These are phyloP conservation scores for Ceratocystis eucalypticola DNA, from an alignment of 2,329 filamentous ascomycete genomes.

Conservation along the genomic window DNA sequence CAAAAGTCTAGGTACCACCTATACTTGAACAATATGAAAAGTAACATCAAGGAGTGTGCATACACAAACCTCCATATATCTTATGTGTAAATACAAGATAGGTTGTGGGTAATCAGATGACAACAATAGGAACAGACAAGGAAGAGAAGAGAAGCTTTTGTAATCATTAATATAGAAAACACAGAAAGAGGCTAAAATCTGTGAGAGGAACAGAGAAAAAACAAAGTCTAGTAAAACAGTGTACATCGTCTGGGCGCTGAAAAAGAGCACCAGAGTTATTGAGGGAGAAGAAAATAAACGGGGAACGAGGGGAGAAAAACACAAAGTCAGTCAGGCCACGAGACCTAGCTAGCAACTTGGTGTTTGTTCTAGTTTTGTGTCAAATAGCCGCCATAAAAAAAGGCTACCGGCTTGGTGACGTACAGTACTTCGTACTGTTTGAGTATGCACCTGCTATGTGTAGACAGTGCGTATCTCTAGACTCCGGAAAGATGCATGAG, in stretches of 20 bases:
- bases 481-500: neutral
- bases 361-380: neutral
- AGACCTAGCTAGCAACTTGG: neutral
- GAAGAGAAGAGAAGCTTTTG: neutral
- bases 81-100: too few species aligned
- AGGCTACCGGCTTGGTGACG: neutral
- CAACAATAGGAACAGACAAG: neutral
- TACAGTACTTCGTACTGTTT: neutral
- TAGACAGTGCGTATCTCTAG: neutral
- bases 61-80: too few species aligned
- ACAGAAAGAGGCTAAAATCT: neutral
- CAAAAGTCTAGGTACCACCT: too few species aligned
- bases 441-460: neutral
- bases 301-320: too few species aligned
- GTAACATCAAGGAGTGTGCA: neutral
- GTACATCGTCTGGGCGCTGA: constrained; percentile 7
- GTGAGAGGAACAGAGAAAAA: neutral
- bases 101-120: too few species aligned
- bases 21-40: neutral
- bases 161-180: neutral
- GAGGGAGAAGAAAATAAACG: neutral
- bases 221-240: constrained; percentile 7
- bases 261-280: constrained; percentile 1
- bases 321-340: neutral
- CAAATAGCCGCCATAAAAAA: neutral